Percentiles rank a stretch among this genome's conserved stretches.
phyloP scores from a whole-genome alignment of 164 flowering plant genomes.

The Macadamia tetraphylla region DNA sequence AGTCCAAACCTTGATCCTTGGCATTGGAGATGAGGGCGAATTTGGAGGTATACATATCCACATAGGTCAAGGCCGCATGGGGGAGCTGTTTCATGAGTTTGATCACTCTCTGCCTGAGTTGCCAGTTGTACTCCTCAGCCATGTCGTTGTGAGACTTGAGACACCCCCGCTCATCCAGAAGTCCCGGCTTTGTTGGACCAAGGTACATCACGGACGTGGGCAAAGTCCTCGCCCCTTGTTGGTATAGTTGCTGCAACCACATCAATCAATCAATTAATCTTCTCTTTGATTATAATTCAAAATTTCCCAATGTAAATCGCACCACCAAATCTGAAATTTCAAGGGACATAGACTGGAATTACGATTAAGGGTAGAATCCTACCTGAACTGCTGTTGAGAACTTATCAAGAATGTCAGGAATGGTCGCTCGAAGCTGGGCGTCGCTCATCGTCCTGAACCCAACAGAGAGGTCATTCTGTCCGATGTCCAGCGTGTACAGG shows the following conservation, averaged over 20 bases:
- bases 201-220: conserved; percentile 33
- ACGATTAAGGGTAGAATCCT: no score
- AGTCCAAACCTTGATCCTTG: conserved; percentile 33
- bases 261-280: no score
- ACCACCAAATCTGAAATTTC: no score
- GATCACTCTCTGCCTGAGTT: conserved; percentile 37
- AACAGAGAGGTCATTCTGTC: conserved; percentile 60
- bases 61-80: conserved; percentile 44
- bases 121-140: conserved; percentile 46
- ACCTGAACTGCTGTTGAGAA: conserved; percentile 49
- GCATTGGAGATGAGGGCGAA: conserved; percentile 39
- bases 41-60: conserved; percentile 52
- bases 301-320: no score
- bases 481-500: conserved; percentile 57
- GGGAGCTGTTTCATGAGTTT: conserved; percentile 46
- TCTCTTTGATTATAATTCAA: no score
- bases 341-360: no score
- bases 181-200: conserved; percentile 33
- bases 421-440: conserved; percentile 25
- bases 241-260: conserved; percentile 34
- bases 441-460: conserved; percentile 28
- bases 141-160: conserved; percentile 37
- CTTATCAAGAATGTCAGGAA: conserved; percentile 47
- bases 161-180: conserved; percentile 43
- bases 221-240: conserved; percentile 50